Evolutionary conservation across 1,284 basidiomycete genomes (phyloP).

Genomic region (Microbotryum saponariae): DNA sequence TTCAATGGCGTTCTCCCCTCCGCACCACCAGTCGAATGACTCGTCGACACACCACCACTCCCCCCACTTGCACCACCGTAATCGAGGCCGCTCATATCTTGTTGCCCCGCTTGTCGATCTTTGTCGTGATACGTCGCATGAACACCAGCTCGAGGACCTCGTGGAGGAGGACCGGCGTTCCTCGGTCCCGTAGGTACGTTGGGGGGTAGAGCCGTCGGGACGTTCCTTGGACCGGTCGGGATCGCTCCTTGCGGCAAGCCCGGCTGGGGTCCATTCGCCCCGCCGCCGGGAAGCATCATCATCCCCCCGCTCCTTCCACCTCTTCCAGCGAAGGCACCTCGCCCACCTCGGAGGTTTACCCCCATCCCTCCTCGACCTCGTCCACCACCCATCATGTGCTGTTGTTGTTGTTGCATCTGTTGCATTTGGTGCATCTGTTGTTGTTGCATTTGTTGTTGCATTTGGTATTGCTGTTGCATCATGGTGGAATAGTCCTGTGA

Average conservation of each 20-base stretch:
- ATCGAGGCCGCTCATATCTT: not conserved
- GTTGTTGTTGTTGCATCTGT: not conserved
- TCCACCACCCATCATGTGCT: conserved; percentile 6
- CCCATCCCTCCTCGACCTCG: not conserved
- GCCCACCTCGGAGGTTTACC: not conserved
- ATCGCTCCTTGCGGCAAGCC: not conserved
- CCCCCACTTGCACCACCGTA: not conserved
- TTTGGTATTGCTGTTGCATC: too few species aligned
- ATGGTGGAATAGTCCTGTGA: too few species aligned
- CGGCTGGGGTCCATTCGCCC: too few species aligned
- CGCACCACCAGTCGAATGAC: not conserved
- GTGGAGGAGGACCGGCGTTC: not conserved
- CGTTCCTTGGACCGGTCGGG: not conserved
- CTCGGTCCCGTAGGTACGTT: conserved; percentile 1
- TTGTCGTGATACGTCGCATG: not conserved
- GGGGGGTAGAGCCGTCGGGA: not conserved
- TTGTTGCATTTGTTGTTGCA: too few species aligned
- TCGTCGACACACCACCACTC: not conserved
- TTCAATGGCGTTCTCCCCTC: too few species aligned
- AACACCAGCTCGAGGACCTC: not conserved
- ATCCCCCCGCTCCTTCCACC: not conserved
- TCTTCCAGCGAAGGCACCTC: not conserved
- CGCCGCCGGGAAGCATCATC: not conserved
- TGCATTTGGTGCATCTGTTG: too few species aligned
- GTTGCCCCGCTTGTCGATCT: not conserved